Base-by-base conservation (phyloP, 169 alveolate genomes). In the Miamiensis avidus region DNA sequence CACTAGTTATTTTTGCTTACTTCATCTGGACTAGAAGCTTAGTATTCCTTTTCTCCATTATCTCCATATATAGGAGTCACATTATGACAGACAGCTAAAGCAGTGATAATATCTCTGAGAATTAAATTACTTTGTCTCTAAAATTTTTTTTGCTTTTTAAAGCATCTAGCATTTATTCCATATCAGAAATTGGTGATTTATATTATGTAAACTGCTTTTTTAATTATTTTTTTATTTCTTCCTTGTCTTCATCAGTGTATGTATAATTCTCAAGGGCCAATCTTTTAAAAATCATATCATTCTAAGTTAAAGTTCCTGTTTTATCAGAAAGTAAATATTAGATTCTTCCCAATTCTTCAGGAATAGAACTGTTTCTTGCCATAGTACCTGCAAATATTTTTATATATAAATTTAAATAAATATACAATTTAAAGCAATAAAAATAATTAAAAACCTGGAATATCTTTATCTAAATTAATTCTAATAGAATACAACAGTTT, bases 401-500 rank as follows among this genome's bases (percentile, higher is more conserved):
- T 49, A 11, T 49, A 49, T 11, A 49, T 11, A 49, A 49, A 11
- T 49, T 4, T 49, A 11, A 20, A 49, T 20, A 49, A 4, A 11
- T 11, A 49, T 11, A 11, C 20, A 49, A 49, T 49, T 11, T 11
- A 87, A 81, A 29, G 20, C 20, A 11, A 49, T 49, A 11, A 11
- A 49, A 11, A 20, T 49, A 49, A 11, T 4, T 49, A 11, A 11
- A 49, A 11, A 49, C 69, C 69, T 49, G 4, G 26, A 16, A 98
- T 98, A 76, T 94, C 93, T 34, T 92, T 90, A 91, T 98, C 99
- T 86, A 91, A 89, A 49, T 92, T 94, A 65, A 98, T 97, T 29
- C 93, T 84, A 78, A 94, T 81, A n/a, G 98, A 92, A 92, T 97
- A 98, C 82, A 95, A 94, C 20, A 97, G 89, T 94, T 98, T 99